Evolutionary conservation across 345 rosid genomes (phyloP).

Genomic region (Melaleuca quinquenervia): DNA sequence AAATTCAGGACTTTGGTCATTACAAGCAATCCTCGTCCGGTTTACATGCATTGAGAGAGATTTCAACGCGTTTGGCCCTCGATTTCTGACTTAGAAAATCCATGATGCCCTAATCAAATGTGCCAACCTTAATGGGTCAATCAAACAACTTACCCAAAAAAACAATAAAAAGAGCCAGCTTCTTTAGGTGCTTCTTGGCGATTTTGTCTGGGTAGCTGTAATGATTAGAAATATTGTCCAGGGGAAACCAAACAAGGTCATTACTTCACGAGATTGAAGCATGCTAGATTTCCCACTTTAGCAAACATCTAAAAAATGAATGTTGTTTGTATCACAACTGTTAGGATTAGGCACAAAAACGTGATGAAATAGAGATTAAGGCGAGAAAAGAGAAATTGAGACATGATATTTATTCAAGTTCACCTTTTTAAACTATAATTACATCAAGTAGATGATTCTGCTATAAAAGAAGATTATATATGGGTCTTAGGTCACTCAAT

Average conservation of each 20-base stretch:
- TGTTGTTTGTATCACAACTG: fast-evolving
- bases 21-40: not conserved
- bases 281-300: not conserved
- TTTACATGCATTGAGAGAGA: not conserved
- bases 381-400: no score
- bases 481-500: no score
- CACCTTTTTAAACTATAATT: no score
- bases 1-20: fast-evolving
- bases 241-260: not conserved
- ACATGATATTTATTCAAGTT: no score
- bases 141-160: not conserved
- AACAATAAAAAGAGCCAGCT: not conserved
- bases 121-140: not conserved
- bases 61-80: not conserved
- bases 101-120: not conserved
- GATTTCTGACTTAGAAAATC: not conserved
- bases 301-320: not conserved
- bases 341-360: no score
- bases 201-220: not conserved
- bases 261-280: not conserved
- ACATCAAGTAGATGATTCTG: no score
- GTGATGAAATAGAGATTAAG: no score
- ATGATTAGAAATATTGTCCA: not conserved
- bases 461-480: no score
- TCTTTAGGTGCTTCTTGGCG: not conserved